Evolutionary conservation across 164 flowering plant species (phyloP), one percentile per base, ranked within the genome.

Genomic region (Macadamia tetraphylla): DNA sequence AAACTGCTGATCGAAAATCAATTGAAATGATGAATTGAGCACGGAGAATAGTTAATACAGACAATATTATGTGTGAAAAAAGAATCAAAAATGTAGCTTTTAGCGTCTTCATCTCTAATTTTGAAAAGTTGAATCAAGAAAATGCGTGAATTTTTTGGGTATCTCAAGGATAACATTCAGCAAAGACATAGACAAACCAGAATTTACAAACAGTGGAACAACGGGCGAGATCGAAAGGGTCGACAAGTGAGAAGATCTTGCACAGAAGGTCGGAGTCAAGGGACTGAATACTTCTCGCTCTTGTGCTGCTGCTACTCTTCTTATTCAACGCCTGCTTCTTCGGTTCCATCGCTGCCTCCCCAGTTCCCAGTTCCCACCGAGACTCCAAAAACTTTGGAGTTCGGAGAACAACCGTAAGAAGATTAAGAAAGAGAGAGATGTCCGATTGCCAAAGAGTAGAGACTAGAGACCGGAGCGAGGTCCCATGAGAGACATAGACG

Each of bases 161-260:
- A 63, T 7, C 23, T 63, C 23, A 18, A 63, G 44, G 7, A 17
- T 67, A 13, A n/a, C 10, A 63, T 60, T 1, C 46, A 60, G 10
- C 32, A 46, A 18, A 53, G 0, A 12, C 42, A 56, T 55, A 53
- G 52, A 64, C 66, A 44, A 68, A 92, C 98, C 96, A 93, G 63
- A 83, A 85, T 75, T 82, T 89, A 82, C 91, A 93, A 74, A 90
- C 98, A 52, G 75, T 73, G 11, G 91, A 81, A 70, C 89, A 89
- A 42, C 89, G 95, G 46, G 73, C 85, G 67, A 93, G 81, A 67
- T 85, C 90, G 79, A 88, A 81, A 67, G 80, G 64, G 79, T 84
- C 86, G 63, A 93, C 84, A 63, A 74, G 71, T 9, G 88, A 32
- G 77, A 93, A 88, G 61, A 93, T 83, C 12, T 58, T 72, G 68